Evolutionary conservation across 345 rosid species (phyloP), one percentile per base, ranked within the genome.

Genomic region (Camelina sativa): DNA sequence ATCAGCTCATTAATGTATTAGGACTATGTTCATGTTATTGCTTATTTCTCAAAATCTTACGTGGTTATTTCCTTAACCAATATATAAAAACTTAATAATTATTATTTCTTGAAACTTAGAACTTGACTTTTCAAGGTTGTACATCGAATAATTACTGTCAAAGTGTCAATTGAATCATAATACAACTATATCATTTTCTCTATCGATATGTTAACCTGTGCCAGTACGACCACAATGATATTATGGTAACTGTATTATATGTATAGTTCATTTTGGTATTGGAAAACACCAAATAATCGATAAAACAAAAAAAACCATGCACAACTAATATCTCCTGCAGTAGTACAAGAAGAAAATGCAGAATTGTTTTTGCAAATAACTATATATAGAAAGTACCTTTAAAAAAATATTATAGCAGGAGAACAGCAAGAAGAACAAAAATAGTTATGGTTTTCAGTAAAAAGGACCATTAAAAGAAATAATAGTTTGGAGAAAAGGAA

Each of bases 381-480:
- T 35, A 37, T 37, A 37, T 37, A 8, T 37, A 34, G 9, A 8
- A 7, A 37, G 43, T 30, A 48, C 5, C 11, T 32, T 7, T 19
- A 1, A 11, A 30, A 15, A 0, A 25, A 30, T 32, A 16, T 16
- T 8, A 25, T 11, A 44, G 9, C 11, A 40, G 38, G 28, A 23
- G 15, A 40, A 55, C 20, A 55, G 41, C 67, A 71, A 47, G 38
- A 48, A 62, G 8, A 72, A 63, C 30, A 37, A 65, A 65, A 65
- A 35, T 44, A 46, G 65, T 35, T 34, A 56, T 65, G 57, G 30
- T 56, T 46, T 46, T 46, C 30, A 65, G 15, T 20, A 35, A 53
- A 53, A 63, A 55, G n/a, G 15, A 46, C 77, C 30, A 65, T 46
- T 55, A 34, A 63, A 73, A 55, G 2, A 73, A 65, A 64, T 20